Conservation (phyloP, 306 rosid genomes). For the Cotoneaster glaucophyllus region DNA sequence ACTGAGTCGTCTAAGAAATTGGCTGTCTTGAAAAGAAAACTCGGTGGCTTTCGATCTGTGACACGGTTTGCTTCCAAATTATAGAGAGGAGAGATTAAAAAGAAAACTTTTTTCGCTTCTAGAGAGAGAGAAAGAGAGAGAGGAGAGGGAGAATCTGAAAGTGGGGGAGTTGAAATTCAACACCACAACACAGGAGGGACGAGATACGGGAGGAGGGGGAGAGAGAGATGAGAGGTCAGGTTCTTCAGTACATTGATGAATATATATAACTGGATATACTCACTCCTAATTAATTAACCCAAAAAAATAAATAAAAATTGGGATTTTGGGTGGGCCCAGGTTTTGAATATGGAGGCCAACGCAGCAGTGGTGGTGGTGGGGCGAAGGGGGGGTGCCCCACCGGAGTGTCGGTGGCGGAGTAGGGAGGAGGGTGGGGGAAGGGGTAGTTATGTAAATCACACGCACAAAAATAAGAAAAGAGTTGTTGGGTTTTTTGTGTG, state of each 20-base stretch:
- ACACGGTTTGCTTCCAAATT: slow-evolving; percentile 12
- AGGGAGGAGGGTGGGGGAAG: neutral
- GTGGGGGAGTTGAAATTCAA: slow-evolving; percentile 22
- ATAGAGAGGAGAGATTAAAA: neutral
- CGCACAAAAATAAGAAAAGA: neutral
- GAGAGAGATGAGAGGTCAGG: neutral
- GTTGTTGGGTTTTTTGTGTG: neutral
- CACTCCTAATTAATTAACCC: neutral
- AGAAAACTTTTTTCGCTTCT: neutral
- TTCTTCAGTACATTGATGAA: neutral
- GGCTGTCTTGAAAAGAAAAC: slow-evolving; percentile 6
- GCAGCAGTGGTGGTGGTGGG: neutral
- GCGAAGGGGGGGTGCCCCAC: slow-evolving; percentile 4
- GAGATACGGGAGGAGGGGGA: neutral
- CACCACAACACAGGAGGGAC: neutral
- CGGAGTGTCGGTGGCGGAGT: slow-evolving; percentile 14
- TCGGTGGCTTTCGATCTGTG: slow-evolving; percentile 7
- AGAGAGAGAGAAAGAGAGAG: neutral
- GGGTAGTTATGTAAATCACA: slow-evolving; percentile 1
- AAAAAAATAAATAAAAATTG: neutral
- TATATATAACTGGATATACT: neutral
- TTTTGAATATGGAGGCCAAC: neutral
- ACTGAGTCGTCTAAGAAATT: slow-evolving; percentile 14
- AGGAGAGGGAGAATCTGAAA: slow-evolving; percentile 16
- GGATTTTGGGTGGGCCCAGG: slow-evolving; percentile 15